Evolutionary conservation across 306 rosid species (phyloP), one percentile per base, ranked within the genome.

Genomic region (Prunus mume): DNA sequence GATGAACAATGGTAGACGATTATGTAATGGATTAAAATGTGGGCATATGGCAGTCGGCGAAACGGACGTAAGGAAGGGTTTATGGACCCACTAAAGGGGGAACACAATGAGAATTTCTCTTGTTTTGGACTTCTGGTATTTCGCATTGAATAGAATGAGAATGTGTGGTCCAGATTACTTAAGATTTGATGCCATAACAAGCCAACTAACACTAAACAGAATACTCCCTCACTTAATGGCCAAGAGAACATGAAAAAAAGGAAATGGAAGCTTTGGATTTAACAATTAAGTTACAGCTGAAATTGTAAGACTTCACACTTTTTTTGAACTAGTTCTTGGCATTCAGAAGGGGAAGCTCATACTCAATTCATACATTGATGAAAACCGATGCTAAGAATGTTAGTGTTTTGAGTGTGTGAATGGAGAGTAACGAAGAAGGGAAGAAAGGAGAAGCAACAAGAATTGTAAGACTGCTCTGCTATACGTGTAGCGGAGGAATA

Each of bases 261-360:
- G 4, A 28, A 10, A 24, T 5, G 47, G 45, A 54, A 25, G 14
- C 3, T 6, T 55, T 4, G 14, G 58, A 43, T 7, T 55, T 27
- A 18, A 65, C n/a, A 22, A 43, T 7, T 27, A 12, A 14, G 47
- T 47, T 27, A 51, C 30, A 51, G 32, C 27, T 66, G 34, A 66
- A 60, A 57, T 56, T 58, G 49, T 27, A 65, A 67, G 12, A 24
- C 50, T 28, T 20, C 32, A 45, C 25, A 20, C 17, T 62, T 41
- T 27, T 60, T 68, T 67, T 14, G 19, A 63, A 52, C 14, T 3
- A 60, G 47, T 45, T 63, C 45, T 57, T 30, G 45, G 12, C 20
- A 76, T 54, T 58, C 71, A 28, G 45, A 67, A 57, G 17, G 60
- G 51, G 60, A 45, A 9, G 57, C 58, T 76, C 67, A 28, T 5